Conservation (phyloP, 805 yeast species). For the Candida pseudoglaebosa region DNA sequence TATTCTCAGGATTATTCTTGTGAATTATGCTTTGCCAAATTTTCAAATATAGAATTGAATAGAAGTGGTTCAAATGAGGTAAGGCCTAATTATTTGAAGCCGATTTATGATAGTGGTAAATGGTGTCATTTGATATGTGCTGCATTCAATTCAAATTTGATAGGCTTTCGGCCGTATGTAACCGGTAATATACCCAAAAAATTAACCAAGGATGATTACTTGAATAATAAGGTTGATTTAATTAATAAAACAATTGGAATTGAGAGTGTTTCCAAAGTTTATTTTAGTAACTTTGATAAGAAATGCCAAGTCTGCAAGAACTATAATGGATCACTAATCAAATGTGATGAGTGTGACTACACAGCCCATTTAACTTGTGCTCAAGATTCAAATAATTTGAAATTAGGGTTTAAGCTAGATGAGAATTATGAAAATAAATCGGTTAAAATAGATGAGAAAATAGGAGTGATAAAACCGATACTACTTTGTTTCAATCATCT, state of each 20-base stretch:
- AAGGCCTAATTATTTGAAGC: conserved; percentile 62
- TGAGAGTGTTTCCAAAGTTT: conserved; percentile 25
- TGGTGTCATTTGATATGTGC: conserved; percentile 85
- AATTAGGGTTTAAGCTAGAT: conserved; percentile 51
- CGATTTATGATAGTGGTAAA: conserved; percentile 54
- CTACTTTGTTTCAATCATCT: conserved; percentile 43
- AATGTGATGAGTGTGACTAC: conserved; percentile 44
- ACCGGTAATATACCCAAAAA: conserved; percentile 2
- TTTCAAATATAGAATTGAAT: conserved; percentile 43
- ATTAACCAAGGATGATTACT: conserved; percentile 3
- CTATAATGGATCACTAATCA: conserved; percentile 47
- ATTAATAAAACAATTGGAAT: conserved; percentile 18
- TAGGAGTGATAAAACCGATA: conserved; percentile 43
- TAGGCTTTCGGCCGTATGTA: conserved; percentile 43
- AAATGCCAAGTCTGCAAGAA: conserved; percentile 45
- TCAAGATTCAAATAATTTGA: conserved; percentile 40
- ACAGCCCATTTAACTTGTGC: conserved; percentile 57
- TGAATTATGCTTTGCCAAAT: conserved; percentile 57
- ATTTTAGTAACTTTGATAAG: conserved; percentile 22
- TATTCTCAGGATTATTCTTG: conserved; percentile 59
- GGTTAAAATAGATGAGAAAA: conserved; percentile 19
- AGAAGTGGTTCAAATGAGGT: conserved; percentile 37
- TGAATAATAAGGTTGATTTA: conserved; percentile 12
- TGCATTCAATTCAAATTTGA: conserved; percentile 44
- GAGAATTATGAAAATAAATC: conserved; percentile 16